Evolutionary conservation across 352 stramenopile species (phyloP), one percentile per base, ranked within the genome.

Genomic region (Phytophthora rubi): DNA sequence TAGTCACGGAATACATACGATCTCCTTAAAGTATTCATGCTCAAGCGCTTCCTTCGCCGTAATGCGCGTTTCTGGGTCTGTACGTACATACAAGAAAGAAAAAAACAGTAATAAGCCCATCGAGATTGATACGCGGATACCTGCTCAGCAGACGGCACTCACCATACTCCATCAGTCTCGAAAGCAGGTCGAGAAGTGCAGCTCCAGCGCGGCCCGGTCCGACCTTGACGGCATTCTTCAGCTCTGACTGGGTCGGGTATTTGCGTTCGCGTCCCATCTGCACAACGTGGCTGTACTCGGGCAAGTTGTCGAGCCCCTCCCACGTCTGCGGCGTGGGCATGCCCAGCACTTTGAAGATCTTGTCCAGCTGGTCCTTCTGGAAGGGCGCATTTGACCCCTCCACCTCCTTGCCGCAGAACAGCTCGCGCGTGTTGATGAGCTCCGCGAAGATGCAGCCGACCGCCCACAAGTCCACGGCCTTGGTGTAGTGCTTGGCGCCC

Each of bases 391-490:
- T 96, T 8, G 85, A 93, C 5, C 86, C 88, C 47, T 96, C 86
- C 32, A 95, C 89, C 61, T 97, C 90, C 18, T 97, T 95, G 5
- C 90, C 90, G 47, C 84, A 92, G 63, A 97, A 97, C 16, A 97
- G 70, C 57, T 97, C 90, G 18, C 89, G 77, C 16, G 86, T 85
- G 65, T 97, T 96, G 28, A 97, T 88, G 49, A 97, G 79, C 79
- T 99, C 96, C 3, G 88, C 97, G 42, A 99, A 96, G 74, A 99
- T 99, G 66, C 96, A 99, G 15, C 97, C 97, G 0, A 97, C 90
- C 7, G 93, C 94, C 96, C 96, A 99, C 70, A 99, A 90, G 71
- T 99, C 97, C n/a, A 99, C 93, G 9, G 93, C 83, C 49, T 96
- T 93, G 16, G 92, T 98, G 75, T 99, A 99, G 62, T 96, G 85